Evolutionary conservation across 495 filamentous ascomycete species (phyloP), one percentile per base, ranked within the genome.

Genomic region (Penicillium longicatenatum): DNA sequence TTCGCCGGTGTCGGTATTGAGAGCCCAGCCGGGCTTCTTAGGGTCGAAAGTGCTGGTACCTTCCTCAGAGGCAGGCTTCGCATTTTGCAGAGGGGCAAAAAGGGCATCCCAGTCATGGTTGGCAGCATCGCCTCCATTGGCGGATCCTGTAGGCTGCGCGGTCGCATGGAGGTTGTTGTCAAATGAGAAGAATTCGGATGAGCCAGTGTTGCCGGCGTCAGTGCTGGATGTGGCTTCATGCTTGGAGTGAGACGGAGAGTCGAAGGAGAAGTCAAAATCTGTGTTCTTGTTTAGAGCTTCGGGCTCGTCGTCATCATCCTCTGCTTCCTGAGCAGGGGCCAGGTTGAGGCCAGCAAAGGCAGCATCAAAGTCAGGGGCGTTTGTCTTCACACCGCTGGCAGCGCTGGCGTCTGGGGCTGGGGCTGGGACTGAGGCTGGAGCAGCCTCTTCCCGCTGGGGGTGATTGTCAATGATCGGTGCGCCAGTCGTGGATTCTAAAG

Each of bases 41-140:
- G 76, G 55, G 31, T 58, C 55, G 0, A 55, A 65, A n/a, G 60
- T 65, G 35, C 66, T 66, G 26, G 69, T 24, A 48, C 44, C 9
- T 22, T 64, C 55, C 6, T 66, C 68, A 21, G 73, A 63, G 9
- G 70, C 62, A 10, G 80, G 74, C 60, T 75, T 80, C 24, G 83
- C 71, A 0, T 77, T 77, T 37, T 92, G 89, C 6, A 95, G 74
- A 30, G 88, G 86, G 3, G 91, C 89, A 68, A 97, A 97, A 24
- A 98, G 91, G 20, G 91, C 89, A 60, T 97, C 94, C 94, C 94
- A 98, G 64, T 98, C 93, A 60, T 96, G 89, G 48, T 78, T 73
- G 43, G 61, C 51, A 33, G 59, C 65, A 50, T 68, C 66, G 46
- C 69, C 64, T 61, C 72, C 56, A 50, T 72, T 47, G 60, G 72